Evolutionary conservation across 305 asterid species (phyloP).

Genomic region (Fraxinus paxiana): DNA sequence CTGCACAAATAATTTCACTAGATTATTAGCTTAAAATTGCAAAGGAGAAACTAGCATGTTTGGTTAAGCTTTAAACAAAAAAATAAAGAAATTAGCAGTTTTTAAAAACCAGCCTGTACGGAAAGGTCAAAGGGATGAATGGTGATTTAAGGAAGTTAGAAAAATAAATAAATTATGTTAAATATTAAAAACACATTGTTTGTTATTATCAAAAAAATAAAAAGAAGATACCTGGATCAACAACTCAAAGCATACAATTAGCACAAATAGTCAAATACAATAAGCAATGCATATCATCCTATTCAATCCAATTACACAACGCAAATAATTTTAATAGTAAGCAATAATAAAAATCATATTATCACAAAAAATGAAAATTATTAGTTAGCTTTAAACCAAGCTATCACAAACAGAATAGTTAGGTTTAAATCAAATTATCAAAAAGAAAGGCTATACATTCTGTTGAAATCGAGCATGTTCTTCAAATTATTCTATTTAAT

Average conservation of each 20-base stretch:
- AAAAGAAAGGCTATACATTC: neutral
- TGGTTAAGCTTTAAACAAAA: neutral
- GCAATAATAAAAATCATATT: neutral
- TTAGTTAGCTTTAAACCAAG: no score
- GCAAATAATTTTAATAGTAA: neutral
- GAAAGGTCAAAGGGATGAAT: neutral
- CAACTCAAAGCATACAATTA: neutral
- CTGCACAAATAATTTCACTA: conserved; percentile 37
- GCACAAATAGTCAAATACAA: neutral
- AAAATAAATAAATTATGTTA: neutral
- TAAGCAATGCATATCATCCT: neutral
- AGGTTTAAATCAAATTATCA: neutral
- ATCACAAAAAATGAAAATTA: no score
- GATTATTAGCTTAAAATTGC: conserved; percentile 12
- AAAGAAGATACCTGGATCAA: neutral
- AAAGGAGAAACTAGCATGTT: neutral
- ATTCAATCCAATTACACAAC: neutral
- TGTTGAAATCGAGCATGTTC: neutral
- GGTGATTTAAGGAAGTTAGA: neutral
- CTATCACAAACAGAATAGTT: no score
- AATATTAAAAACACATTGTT: no score
- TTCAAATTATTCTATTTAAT: neutral
- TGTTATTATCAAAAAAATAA: no score
- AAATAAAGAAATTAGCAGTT: neutral
- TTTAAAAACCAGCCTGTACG: neutral